These are phyloP conservation scores for Cyberlindnera xylosilytica DNA, from an alignment of 805 yeast genomes.

Conservation along the genomic window DNA sequence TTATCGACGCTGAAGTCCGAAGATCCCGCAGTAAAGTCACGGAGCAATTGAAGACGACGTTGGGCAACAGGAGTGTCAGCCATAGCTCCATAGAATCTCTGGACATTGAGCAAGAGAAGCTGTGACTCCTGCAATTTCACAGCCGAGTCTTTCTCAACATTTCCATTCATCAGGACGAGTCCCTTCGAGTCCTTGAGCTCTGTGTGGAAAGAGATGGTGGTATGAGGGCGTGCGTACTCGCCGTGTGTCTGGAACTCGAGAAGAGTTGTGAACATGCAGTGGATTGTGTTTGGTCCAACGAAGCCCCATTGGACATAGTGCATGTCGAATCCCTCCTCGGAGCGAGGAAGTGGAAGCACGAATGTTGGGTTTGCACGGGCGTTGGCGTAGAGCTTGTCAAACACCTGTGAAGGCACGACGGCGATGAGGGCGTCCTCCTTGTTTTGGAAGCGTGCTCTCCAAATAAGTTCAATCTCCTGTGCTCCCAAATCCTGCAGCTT, in stretches of 20 bases:
- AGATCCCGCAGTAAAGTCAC: constrained; percentile 69
- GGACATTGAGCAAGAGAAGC: constrained; percentile 68
- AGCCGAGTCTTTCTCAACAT: constrained; percentile 67
- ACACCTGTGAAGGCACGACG: constrained; percentile 53
- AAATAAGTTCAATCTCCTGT: constrained; percentile 71
- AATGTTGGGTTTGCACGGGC: constrained; percentile 79
- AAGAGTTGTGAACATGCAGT: constrained; percentile 86
- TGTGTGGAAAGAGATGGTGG: constrained; percentile 83
- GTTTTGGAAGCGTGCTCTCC: constrained; percentile 82
- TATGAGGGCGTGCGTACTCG: constrained; percentile 93
- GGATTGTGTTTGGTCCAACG: constrained; percentile 78
- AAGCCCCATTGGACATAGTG: constrained; percentile 94
- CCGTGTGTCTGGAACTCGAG: constrained; percentile 88
- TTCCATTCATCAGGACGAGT: constrained; percentile 81
- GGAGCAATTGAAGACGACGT: constrained; percentile 55
- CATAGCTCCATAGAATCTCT: constrained; percentile 78
- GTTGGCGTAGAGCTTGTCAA: constrained; percentile 54
- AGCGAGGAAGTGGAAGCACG: constrained; percentile 85
- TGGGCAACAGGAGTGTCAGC: constrained; percentile 38
- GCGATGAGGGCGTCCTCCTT: constrained; percentile 66
- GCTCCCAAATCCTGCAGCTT: constrained; percentile 55
- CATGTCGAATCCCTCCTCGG: constrained; percentile 58
- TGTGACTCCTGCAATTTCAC: constrained; percentile 76
- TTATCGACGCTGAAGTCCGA: constrained; percentile 61
- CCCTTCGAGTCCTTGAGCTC: constrained; percentile 62